A percentile compares a stretch with the other conserved stretches of the same genome.
phyloP scores from a whole-genome alignment of 805 yeast genomes.

The Lipomyces kockii region DNA sequence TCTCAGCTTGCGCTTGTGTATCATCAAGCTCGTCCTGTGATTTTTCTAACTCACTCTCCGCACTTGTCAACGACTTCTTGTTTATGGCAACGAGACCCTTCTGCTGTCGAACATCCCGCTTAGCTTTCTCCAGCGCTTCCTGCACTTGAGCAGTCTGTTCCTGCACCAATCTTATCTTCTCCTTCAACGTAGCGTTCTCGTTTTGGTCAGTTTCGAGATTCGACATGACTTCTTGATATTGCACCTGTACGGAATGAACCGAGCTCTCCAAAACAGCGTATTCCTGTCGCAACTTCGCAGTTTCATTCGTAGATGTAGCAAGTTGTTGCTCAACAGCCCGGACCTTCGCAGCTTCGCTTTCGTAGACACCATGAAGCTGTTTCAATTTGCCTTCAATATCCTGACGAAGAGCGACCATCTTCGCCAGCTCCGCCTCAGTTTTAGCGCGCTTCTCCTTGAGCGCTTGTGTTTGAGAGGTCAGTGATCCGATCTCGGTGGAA shows the following conservation, averaged over 20 bases:
- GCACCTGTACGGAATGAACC: constrained; percentile 68
- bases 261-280: constrained; percentile 78
- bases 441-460: constrained; percentile 70
- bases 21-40: constrained; percentile 51
- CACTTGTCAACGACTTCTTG: constrained; percentile 69
- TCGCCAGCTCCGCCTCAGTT: constrained; percentile 78
- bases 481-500: constrained; percentile 80
- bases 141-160: constrained; percentile 67
- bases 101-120: constrained; percentile 63
- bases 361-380: constrained; percentile 70
- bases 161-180: constrained; percentile 66
- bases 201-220: constrained; percentile 70
- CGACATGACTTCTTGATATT: constrained; percentile 63
- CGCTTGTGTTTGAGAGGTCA: constrained; percentile 72
- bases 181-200: constrained; percentile 67
- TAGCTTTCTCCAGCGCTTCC: constrained; percentile 57
- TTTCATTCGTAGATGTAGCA: constrained; percentile 63
- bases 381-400: constrained; percentile 75
- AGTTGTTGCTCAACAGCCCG: constrained; percentile 70
- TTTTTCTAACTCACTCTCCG: constrained; percentile 55
- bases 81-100: constrained; percentile 67
- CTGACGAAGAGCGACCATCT: constrained; percentile 65
- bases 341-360: constrained; percentile 76
- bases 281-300: constrained; percentile 71
- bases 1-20: constrained; percentile 33